Percentiles rank a stretch among this genome's conserved stretches.
Conservation (phyloP, 768 basidiomycete genomes). For the Boletus sp. region DNA sequence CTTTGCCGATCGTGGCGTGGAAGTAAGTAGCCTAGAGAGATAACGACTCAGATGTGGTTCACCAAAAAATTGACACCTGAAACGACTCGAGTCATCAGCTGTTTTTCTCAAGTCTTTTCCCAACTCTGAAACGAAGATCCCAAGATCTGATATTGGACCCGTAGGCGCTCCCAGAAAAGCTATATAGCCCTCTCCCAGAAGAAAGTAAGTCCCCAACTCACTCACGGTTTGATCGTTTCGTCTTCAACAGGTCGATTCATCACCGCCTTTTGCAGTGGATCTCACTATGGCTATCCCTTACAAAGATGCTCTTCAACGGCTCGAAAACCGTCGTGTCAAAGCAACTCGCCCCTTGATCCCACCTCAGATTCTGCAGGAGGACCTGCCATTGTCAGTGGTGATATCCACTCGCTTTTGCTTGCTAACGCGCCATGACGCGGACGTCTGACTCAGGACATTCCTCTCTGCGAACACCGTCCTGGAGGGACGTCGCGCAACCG, state of each 20-base stretch:
- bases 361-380: conserved; percentile 92
- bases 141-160: conserved; percentile 10
- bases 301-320: conserved; percentile 73
- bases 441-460: conserved; percentile 52
- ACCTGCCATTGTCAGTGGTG: conserved; percentile 71
- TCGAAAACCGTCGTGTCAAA: conserved; percentile 87
- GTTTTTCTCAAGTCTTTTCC: not conserved
- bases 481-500: conserved; percentile 75
- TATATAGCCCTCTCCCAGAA: conserved; percentile 13
- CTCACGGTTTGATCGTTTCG: conserved; percentile 1
- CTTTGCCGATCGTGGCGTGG: conserved; percentile 13
- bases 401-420: not conserved
- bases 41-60: not conserved
- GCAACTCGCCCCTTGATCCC: conserved; percentile 88
- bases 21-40: not conserved
- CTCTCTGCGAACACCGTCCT: conserved; percentile 85
- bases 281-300: conserved; percentile 69
- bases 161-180: not conserved
- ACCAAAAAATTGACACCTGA: not conserved
- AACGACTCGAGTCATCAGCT: not conserved
- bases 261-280: conserved; percentile 32
- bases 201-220: conserved; percentile 19
- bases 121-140: not conserved
- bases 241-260: conserved; percentile 20
- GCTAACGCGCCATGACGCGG: conserved; percentile 1